Evolutionary conservation across 805 yeast species (phyloP).

Genomic region (Sungouiella thailandica): DNA sequence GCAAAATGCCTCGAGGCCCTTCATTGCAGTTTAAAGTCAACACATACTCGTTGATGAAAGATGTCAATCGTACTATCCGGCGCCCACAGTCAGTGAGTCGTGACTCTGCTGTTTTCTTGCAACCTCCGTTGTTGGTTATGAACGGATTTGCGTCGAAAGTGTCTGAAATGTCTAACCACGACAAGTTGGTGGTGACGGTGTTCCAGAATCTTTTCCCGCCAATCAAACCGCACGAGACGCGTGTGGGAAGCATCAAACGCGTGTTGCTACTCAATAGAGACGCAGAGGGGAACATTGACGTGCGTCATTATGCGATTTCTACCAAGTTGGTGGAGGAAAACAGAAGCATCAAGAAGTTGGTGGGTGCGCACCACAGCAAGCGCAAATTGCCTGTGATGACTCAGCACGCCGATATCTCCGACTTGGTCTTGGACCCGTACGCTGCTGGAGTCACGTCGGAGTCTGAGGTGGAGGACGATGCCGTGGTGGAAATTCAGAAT

Average conservation of each 20-base stretch:
- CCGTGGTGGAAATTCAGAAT: slow-evolving; percentile 55
- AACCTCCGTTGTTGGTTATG: slow-evolving; percentile 88
- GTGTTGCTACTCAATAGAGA: slow-evolving; percentile 80
- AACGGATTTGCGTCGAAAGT: slow-evolving; percentile 78
- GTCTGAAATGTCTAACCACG: slow-evolving; percentile 59
- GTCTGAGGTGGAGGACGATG: slow-evolving; percentile 91
- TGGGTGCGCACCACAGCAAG: slow-evolving; percentile 54
- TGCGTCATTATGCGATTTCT: slow-evolving; percentile 86
- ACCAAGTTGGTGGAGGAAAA: slow-evolving; percentile 80
- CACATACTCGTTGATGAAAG: slow-evolving; percentile 77
- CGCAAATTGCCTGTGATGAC: slow-evolving; percentile 68
- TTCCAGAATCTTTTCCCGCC: slow-evolving; percentile 97
- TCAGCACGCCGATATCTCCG: slow-evolving; percentile 70
- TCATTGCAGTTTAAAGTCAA: slow-evolving; percentile 77
- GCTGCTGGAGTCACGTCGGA: slow-evolving; percentile 84
- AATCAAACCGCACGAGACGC: slow-evolving; percentile 77
- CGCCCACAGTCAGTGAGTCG: slow-evolving; percentile 74
- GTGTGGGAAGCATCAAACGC: slow-evolving; percentile 69
- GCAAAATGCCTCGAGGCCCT: slow-evolving; percentile 92
- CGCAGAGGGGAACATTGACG: slow-evolving; percentile 67
- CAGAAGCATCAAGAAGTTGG: slow-evolving; percentile 64
- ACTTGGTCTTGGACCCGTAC: slow-evolving; percentile 77
- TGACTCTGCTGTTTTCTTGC: slow-evolving; percentile 55
- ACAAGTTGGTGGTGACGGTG: slow-evolving; percentile 78
- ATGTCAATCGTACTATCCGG: slow-evolving; percentile 62